Base-by-base conservation (phyloP, 208 protist genomes). In the Wallacemonas sp. region DNA sequence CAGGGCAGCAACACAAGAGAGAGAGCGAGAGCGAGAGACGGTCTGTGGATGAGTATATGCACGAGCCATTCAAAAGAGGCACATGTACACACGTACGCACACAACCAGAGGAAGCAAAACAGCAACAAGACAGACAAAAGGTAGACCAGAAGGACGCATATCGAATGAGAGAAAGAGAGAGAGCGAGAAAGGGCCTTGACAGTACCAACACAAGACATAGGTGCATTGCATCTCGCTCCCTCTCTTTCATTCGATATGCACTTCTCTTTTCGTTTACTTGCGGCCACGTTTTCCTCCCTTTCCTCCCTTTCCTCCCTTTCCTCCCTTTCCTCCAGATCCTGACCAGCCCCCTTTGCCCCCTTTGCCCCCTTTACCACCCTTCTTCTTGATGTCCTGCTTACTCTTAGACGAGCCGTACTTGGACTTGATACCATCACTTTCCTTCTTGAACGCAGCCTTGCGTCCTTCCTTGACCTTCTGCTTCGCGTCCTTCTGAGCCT, bases 331-430 rank as follows among this genome's bases (percentile, higher is more conserved):
- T 46, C 51, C 47, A 59, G 66, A 79, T 58, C 67, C 71, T 2
- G 62, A 26, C 58, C 64, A 72, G 34, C 56, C 56, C 14, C 56
- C 41, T 12, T 61, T 73, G 2, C 34, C 54, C 6, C 41, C 17
- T 45, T 75, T 75, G 9, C 38, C 47, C 3, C 38, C 31, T n/a
- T 65, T 60, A 8, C 56, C 38, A 27, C 62, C 26, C 60, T 68
- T 70, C 62, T 77, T 70, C 62, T 77, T 79, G 21, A 71, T 58
- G 9, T 39, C 55, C 66, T 71, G 70, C 30, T 59, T 66, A 27
- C 21, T 31, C 17, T 38, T 34, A n/a, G 51, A 58, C 30, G 51
- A 58, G 28, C 66, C 17, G 24, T 30, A 26, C 27, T 54, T 42
- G 41, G 60, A 41, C 59, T 39, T 34, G 65, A 39, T 21, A 45